Conservation (phyloP, 768 basidiomycete species). For the Trametes gibbosa region DNA sequence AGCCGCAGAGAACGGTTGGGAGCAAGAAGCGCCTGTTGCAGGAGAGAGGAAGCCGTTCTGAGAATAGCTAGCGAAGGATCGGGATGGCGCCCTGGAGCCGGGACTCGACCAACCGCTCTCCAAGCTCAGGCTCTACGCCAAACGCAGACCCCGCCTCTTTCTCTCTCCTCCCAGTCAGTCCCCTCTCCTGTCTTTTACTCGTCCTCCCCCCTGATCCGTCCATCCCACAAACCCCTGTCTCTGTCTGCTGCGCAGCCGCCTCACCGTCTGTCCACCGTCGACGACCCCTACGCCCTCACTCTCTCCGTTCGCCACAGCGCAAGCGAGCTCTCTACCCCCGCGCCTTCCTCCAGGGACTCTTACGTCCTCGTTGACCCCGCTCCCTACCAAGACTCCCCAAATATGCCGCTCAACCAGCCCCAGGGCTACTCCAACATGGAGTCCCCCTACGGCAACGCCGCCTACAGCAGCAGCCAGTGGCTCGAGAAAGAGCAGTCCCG, state of each 20-base stretch:
- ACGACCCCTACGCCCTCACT: constrained; percentile 37
- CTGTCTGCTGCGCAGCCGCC: constrained; percentile 32
- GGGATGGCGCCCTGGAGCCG: constrained; percentile 14
- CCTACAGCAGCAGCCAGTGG: constrained; percentile 37
- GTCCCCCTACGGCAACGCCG: constrained; percentile 23
- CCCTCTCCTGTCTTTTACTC: background rate
- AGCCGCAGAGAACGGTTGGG: background rate
- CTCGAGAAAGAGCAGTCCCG: constrained; percentile 36
- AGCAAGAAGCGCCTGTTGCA: no score
- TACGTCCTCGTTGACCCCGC: constrained; percentile 22
- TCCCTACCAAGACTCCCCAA: constrained; percentile 2
- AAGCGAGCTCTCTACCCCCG: constrained; percentile 5
- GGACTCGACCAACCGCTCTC: background rate
- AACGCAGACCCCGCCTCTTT: background rate
- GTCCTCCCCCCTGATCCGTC: constrained; percentile 1
- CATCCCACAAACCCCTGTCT: no score
- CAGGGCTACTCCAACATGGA: constrained; percentile 34
- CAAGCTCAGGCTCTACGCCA: background rate
- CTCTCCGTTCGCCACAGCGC: constrained; percentile 23
- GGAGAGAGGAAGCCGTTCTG: background rate
- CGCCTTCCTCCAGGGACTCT: constrained; percentile 18
- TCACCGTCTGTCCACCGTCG: constrained; percentile 32
- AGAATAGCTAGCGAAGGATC: constrained; percentile 2
- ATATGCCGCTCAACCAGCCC: constrained; percentile 22
- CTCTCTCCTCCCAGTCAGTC: constrained; percentile 4